These are phyloP conservation scores for Homolaphlyctis polyrhiza DNA, from an alignment of 371 early-diverging fungal genomes.

Conservation along the genomic window DNA sequence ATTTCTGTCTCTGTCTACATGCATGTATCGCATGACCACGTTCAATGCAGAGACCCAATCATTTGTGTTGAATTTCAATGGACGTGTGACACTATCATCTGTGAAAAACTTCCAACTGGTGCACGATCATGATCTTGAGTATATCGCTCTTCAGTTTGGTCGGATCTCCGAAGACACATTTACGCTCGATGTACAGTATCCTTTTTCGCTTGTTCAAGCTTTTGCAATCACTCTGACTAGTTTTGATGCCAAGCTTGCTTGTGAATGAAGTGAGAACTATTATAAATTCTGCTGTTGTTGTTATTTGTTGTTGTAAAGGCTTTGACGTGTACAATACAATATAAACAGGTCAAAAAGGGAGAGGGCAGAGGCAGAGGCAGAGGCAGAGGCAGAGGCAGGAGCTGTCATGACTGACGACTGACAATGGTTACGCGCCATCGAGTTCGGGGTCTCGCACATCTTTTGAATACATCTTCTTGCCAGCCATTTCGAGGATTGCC, in stretches of 20 bases:
- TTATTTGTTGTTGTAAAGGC: no score
- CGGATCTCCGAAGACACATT: conserved; percentile 74
- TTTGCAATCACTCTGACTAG: conserved; percentile 88
- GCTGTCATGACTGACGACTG: no score
- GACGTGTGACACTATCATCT: conserved; percentile 87
- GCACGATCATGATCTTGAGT: conserved; percentile 85
- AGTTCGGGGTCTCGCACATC: conserved; percentile 40
- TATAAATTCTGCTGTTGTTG: no score
- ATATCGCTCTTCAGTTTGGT: conserved; percentile 96
- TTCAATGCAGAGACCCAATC: conserved; percentile 73
- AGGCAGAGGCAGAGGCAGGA: no score
- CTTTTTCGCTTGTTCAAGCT: conserved; percentile 87
- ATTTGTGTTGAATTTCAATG: conserved; percentile 93
- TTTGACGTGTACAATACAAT: no score
- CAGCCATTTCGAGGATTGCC: conserved; percentile 85
- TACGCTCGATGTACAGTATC: conserved; percentile 93
- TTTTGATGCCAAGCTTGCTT: conserved; percentile 86
- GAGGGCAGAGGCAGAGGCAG: no score
- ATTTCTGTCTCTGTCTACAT: neutral
- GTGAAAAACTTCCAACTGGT: conserved; percentile 98
- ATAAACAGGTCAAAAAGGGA: no score
- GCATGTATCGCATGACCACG: neutral
- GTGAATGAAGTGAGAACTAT: no score
- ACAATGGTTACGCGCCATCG: neutral
- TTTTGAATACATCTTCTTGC: conserved; percentile 70